A percentile compares a stretch with the other conserved stretches of the same genome.
Evolutionary conservation across 169 alveolate genomes (phyloP).

Genomic region (Cryptosporidium bovis): DNA sequence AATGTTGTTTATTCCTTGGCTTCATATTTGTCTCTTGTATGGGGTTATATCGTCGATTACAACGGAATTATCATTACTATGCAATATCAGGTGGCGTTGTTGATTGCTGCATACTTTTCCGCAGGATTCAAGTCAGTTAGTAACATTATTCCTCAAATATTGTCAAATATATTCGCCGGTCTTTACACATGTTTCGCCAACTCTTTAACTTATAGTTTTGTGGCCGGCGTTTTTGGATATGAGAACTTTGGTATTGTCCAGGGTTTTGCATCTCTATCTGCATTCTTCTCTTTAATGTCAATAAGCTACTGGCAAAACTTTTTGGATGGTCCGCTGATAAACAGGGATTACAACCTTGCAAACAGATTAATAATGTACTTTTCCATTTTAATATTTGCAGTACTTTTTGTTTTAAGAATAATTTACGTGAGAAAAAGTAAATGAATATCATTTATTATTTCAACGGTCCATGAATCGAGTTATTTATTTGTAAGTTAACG

Average conservation of each 20-base stretch:
- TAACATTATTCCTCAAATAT: conserved; percentile 61
- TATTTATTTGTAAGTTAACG: not conserved
- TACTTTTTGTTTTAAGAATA: conserved; percentile 8
- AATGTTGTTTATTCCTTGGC: conserved; percentile 47
- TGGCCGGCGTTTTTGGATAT: conserved; percentile 67
- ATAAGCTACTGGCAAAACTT: conserved; percentile 47
- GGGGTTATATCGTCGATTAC: conserved; percentile 69
- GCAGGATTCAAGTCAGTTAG: conserved; percentile 51
- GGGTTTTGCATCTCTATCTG: conserved; percentile 59
- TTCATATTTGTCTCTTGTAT: conserved; percentile 46
- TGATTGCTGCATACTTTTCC: conserved; percentile 43
- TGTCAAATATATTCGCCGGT: conserved; percentile 70
- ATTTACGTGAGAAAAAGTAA: conserved; percentile 20
- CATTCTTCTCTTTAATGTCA: conserved; percentile 36
- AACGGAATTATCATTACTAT: conserved; percentile 65
- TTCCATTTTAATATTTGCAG: conserved; percentile 4
- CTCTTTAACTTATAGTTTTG: conserved; percentile 66
- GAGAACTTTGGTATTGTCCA: conserved; percentile 62
- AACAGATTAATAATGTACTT: conserved; percentile 18
- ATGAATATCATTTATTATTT: not conserved
- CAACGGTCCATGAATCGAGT: not conserved
- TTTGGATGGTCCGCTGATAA: not conserved
- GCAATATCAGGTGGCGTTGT: conserved; percentile 34
- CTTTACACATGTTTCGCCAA: conserved; percentile 63
- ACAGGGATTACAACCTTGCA: conserved; percentile 43